Conservation (phyloP, 805 yeast species). For the Candida caryicola region DNA sequence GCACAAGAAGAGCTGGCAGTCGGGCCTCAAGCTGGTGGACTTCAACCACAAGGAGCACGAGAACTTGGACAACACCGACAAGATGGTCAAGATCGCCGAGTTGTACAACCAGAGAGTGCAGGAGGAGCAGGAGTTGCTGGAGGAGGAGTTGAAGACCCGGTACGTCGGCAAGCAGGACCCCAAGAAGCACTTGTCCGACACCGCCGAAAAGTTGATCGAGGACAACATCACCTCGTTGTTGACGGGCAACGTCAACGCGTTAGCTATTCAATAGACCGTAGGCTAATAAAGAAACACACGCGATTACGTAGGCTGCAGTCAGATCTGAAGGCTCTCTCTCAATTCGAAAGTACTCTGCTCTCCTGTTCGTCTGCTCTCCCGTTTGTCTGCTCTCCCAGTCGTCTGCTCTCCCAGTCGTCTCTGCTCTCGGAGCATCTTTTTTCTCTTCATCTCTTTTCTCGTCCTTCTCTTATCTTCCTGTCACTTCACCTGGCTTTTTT, state of each 20-base stretch:
- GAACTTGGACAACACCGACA: constrained; percentile 68
- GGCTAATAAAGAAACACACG: background rate
- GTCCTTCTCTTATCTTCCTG: too few relatives aligned
- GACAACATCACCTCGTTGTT: constrained; percentile 84
- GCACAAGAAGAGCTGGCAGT: constrained; percentile 94
- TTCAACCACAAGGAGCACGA: constrained; percentile 73
- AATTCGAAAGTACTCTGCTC: too few relatives aligned
- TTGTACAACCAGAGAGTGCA: constrained; percentile 85
- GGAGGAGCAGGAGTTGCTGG: constrained; percentile 86
- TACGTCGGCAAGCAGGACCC: constrained; percentile 99
- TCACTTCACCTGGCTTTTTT: too few relatives aligned
- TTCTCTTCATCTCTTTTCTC: too few relatives aligned
- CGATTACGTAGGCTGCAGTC: too few relatives aligned
- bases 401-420: too few relatives aligned
- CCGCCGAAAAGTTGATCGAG: constrained; percentile 82
- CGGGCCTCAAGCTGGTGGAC: constrained; percentile 77
- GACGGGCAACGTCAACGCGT: constrained; percentile 85
- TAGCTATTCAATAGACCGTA: constrained; percentile 69
- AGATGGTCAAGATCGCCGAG: constrained; percentile 86
- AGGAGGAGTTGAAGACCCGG: constrained; percentile 88
- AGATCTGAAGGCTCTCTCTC: background rate
- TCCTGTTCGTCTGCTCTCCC: too few relatives aligned
- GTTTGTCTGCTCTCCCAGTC: too few relatives aligned
- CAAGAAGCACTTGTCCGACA: constrained; percentile 89
- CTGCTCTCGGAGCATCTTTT: too few relatives aligned